Conservation (phyloP, 768 basidiomycete species). For the Lyophyllum decastes region DNA sequence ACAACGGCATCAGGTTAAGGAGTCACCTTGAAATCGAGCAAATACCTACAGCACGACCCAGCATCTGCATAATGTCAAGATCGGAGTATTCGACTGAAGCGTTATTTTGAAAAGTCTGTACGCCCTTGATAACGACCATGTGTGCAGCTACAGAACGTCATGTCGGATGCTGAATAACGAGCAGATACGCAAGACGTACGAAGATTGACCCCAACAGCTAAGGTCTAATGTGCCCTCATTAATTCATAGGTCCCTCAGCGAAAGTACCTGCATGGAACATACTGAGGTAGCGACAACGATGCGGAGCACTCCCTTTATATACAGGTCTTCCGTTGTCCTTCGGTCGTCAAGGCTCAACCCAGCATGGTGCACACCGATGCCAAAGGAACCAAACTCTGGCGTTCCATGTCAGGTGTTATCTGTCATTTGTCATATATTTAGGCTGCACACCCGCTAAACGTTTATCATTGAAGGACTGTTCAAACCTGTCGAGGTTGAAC, state of each 20-base stretch:
- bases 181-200: conserved; percentile 48
- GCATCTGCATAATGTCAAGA: conserved; percentile 94
- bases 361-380: conserved; percentile 92
- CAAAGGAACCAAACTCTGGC: conserved; percentile 63
- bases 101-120: conserved; percentile 74
- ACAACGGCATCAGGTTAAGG: not conserved
- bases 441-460: conserved; percentile 54
- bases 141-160: conserved; percentile 67
- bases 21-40: not conserved
- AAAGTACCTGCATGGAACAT: conserved; percentile 22
- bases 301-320: conserved; percentile 59
- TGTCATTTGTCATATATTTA: not conserved
- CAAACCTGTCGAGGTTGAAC: conserved; percentile 41
- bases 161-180: not conserved
- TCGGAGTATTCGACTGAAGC: conserved; percentile 83
- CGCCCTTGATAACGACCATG: conserved; percentile 91
- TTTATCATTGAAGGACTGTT: conserved; percentile 65
- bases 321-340: conserved; percentile 71
- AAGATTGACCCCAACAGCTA: conserved; percentile 95
- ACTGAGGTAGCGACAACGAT: conserved; percentile 86
- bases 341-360: conserved; percentile 79
- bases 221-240: conserved; percentile 57
- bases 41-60: conserved; percentile 80
- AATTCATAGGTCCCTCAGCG: not conserved
- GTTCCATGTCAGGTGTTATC: not conserved